Evolutionary conservation across 192 early-diverging fungal genomes (phyloP), one percentile per base, ranked within the genome.

Genomic region (Dissophora globulifera): DNA sequence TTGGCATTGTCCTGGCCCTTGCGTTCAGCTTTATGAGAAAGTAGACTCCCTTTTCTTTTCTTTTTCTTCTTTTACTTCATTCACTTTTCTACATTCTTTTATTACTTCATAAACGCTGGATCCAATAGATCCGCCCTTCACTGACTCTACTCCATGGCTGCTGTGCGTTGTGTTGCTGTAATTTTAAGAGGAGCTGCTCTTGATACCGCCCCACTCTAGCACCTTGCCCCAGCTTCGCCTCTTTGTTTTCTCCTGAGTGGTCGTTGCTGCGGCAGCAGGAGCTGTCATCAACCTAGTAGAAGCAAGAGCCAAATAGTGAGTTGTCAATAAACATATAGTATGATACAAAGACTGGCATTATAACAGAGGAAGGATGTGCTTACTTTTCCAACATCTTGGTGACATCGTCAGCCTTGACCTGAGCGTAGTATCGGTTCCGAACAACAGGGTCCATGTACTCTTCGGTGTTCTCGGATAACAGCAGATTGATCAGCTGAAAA

Each of bases 311-410:
- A 17, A 25, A 27, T 32, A n/a, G 17, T n/a, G 29, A 5, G n/a
- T 13, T 33, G 4, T 27, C 11, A 4, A 45, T n/a, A n/a, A n/a
- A 27, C 35, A 35, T 5, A 29, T 30, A 62, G 43, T 29, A 50
- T 38, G 27, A 33, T 1, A 45, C 42, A 33, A 33, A 48, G 6
- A 58, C 38, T 1, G 1, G 7, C 0, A 22, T 4, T 9, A 0
- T 19, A 31, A 29, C 8, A 50, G 15, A 22, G 9, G n/a, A n/a
- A n/a, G n/a, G n/a, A n/a, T n/a, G n/a, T n/a, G n/a, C 87, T 66
- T 89, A 96, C 94, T 95, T 96, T 85, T 96, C 94, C 22, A 96
- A 75, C 41, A 96, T 65, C 23, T 79, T 75, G 10, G 87, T 82
- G 29, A 91, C 82, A 65, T 93, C 89, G 17, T 78, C 65, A 0